phyloP scores from a whole-genome alignment of 2,329 filamentous ascomycete species.

The Hypoxylon rubiginosum region DNA sequence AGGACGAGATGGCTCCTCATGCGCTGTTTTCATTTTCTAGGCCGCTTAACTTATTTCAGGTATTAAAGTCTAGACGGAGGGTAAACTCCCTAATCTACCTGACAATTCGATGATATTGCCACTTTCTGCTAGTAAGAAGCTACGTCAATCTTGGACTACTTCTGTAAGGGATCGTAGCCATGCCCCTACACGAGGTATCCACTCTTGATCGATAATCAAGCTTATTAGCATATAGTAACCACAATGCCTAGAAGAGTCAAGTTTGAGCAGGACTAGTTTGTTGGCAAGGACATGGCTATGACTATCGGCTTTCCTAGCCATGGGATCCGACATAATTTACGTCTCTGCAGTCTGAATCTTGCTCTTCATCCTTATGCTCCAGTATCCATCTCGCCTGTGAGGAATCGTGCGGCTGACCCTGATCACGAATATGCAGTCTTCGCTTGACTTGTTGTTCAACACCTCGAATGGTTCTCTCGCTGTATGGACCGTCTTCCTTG shows the following conservation, averaged over 20 bases:
- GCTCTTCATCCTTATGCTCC: not conserved
- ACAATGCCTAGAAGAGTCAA: slow-evolving; percentile 7
- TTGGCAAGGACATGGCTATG: slow-evolving; percentile 2
- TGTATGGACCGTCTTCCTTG: slow-evolving; percentile 4
- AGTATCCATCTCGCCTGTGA: not conserved
- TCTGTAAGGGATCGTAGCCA: not conserved
- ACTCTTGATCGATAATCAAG: not conserved
- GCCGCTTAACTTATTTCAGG: not conserved
- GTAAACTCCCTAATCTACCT: not conserved
- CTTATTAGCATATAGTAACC: not conserved
- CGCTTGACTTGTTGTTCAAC: not conserved
- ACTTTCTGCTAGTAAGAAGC: not conserved
- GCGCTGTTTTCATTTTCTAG: not conserved
- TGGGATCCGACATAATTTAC: not conserved
- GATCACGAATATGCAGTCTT: slow-evolving; percentile 7
- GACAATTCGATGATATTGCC: not conserved
- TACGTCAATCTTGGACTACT: not conserved
- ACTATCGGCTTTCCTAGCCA: not conserved
- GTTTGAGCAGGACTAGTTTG: not conserved
- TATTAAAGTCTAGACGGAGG: not conserved
- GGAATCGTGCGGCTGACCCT: not conserved
- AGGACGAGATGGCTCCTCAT: not conserved
- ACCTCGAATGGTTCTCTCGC: slow-evolving; percentile 1
- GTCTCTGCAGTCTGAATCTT: not conserved
- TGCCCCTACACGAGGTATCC: not conserved